Percentiles rank a stretch among this genome's conserved stretches.
phyloP scores from a whole-genome alignment of 2,329 filamentous ascomycete species.

The Scolecobasidium constrictum region DNA sequence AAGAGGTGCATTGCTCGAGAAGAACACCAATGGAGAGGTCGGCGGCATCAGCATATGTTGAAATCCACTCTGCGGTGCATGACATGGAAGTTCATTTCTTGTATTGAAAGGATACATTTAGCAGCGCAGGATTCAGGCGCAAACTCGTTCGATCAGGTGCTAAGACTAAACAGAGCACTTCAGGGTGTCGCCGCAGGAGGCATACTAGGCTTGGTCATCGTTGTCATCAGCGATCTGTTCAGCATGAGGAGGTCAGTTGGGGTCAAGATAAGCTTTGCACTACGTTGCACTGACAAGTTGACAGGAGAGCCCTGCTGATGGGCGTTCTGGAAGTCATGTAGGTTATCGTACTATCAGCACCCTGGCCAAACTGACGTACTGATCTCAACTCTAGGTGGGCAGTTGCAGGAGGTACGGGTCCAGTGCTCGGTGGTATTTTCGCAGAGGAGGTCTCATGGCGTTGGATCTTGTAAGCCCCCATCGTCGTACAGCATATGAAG shows the following conservation, averaged over 20 bases:
- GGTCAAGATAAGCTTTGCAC: not conserved
- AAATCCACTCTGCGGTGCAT: too few relatives aligned
- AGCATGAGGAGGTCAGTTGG: constrained; percentile 27
- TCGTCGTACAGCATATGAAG: too few relatives aligned
- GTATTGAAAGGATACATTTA: too few relatives aligned
- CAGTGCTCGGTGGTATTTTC: constrained; percentile 43
- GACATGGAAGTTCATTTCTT: too few relatives aligned
- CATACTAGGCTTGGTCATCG: constrained; percentile 39
- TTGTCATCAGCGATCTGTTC: constrained; percentile 46
- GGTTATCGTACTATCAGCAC: not conserved
- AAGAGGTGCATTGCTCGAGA: too few relatives aligned
- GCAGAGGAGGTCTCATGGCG: constrained; percentile 36
- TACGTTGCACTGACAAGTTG: not conserved
- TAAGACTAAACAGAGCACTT: constrained; percentile 28
- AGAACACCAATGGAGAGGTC: too few relatives aligned
- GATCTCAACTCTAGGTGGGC: constrained; percentile 41
- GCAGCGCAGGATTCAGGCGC: too few relatives aligned
- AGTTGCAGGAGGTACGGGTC: constrained; percentile 41
- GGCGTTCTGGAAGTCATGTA: constrained; percentile 9
- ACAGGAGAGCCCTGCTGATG: not conserved
- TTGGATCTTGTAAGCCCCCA: constrained; percentile 36
- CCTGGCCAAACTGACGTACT: constrained; percentile 10
- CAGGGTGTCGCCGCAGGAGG: constrained; percentile 46
- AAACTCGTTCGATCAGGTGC: too few relatives aligned
- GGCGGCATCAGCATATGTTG: too few relatives aligned